A percentile compares a stretch with the other conserved stretches of the same genome.
Conservation (phyloP, 2,329 filamentous ascomycete species). For the Aureobasidium sp. region DNA sequence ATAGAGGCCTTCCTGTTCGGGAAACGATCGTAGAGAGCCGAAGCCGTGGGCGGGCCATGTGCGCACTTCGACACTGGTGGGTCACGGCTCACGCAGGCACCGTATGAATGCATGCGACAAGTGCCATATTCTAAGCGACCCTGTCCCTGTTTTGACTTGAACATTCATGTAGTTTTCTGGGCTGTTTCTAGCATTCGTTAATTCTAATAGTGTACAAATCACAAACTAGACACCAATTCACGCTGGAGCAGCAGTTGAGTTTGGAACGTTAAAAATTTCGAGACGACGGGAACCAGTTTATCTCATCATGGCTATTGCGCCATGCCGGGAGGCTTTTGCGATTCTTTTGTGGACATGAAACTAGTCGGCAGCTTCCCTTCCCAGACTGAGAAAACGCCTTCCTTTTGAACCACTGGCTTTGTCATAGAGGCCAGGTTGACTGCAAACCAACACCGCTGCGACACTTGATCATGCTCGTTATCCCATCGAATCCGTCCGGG, state of each 20-base stretch:
- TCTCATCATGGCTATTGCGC: conserved; percentile 13
- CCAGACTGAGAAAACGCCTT: conserved; percentile 12
- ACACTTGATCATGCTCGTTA: conserved; percentile 11
- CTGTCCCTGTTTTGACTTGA: neutral
- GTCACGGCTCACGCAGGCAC: neutral
- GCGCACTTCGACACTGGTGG: neutral
- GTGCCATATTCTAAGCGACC: neutral
- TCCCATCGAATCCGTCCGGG: neutral
- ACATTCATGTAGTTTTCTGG: neutral
- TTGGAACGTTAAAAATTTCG: conserved; percentile 10
- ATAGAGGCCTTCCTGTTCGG: neutral
- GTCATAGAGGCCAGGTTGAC: conserved; percentile 7
- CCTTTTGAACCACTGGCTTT: conserved; percentile 11
- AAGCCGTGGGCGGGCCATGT: neutral
- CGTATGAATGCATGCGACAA: neutral
- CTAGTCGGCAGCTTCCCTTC: conserved; percentile 12
- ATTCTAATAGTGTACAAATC: neutral
- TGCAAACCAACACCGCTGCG: conserved; percentile 12
- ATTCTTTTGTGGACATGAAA: conserved; percentile 12
- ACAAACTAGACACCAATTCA: neutral
- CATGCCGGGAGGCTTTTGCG: conserved; percentile 12
- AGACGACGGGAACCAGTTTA: conserved; percentile 10
- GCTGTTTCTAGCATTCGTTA: neutral
- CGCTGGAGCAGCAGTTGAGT: neutral
- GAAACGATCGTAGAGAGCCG: neutral